Evolutionary conservation across 73 alveolate species (phyloP).

Genomic region (Symbiodinium pilosum): DNA sequence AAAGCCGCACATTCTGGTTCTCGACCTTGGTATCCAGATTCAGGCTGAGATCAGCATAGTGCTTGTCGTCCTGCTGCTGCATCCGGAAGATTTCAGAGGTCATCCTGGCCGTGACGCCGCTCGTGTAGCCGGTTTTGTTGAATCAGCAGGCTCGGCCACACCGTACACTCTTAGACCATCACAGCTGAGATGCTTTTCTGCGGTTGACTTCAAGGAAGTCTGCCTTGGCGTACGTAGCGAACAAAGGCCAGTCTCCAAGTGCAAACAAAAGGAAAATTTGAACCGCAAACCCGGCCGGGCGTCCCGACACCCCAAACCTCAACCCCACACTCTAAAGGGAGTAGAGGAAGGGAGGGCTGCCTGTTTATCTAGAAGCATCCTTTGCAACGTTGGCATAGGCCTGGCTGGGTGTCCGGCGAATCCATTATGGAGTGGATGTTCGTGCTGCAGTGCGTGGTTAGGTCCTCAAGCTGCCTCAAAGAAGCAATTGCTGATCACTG

Average conservation of each 20-base stretch:
- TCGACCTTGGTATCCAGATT: constrained; percentile 25
- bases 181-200: background rate
- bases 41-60: constrained; percentile 13
- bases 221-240: background rate
- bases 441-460: background rate
- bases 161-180: too few species aligned
- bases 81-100: constrained; percentile 45
- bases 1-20: constrained; percentile 6
- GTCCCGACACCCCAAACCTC: too few species aligned
- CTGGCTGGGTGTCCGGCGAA: background rate
- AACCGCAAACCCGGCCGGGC: too few species aligned
- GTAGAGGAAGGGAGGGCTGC: too few species aligned
- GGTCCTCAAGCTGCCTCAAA: background rate
- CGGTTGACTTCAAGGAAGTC: background rate
- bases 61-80: constrained; percentile 84
- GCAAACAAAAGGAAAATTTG: too few species aligned
- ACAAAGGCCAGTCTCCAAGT: background rate
- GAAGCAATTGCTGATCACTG: background rate
- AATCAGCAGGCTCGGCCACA: background rate
- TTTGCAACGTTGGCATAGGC: too few species aligned
- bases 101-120: background rate
- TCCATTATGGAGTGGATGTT: background rate
- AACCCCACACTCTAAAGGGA: too few species aligned
- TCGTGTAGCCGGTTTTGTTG: background rate
- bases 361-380: too few species aligned